Evolutionary conservation across 1,139 yeast species (phyloP).

Genomic region (Magnusiomyces ingens): DNA sequence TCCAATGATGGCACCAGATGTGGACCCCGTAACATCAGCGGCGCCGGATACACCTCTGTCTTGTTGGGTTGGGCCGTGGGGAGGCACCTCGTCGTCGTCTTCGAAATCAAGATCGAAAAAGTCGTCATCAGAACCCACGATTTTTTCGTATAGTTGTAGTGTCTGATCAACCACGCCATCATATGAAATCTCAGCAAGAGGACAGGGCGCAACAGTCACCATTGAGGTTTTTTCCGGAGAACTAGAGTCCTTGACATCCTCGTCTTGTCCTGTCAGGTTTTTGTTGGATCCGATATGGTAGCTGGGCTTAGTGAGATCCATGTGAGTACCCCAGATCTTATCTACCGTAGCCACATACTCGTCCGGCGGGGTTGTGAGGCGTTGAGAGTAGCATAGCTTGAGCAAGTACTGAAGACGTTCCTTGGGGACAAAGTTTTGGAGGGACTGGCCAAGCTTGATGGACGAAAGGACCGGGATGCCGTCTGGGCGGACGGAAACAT

Average conservation of each 20-base stretch:
- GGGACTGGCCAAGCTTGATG: slow-evolving; percentile 76
- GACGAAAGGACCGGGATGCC: slow-evolving; percentile 72
- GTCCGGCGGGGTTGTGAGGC: background rate
- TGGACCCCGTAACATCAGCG: background rate
- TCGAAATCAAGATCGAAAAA: slow-evolving; percentile 94
- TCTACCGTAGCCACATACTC: slow-evolving; percentile 17
- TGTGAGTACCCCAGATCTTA: background rate
- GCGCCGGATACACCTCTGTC: background rate
- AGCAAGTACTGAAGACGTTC: slow-evolving; percentile 71
- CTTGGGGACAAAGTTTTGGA: slow-evolving; percentile 76
- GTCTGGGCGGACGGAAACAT: slow-evolving; percentile 46
- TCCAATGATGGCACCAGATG: background rate
- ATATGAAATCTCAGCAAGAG: slow-evolving; percentile 78
- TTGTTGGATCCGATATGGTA: background rate
- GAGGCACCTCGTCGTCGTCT: slow-evolving; percentile 64
- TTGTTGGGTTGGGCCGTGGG: slow-evolving; percentile 12
- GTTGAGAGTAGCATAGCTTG: slow-evolving; percentile 74
- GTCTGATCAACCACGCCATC: slow-evolving; percentile 86
- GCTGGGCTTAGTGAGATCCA: background rate
- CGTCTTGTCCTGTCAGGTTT: background rate
- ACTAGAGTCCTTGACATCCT: slow-evolving; percentile 39
- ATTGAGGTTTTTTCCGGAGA: slow-evolving; percentile 25
- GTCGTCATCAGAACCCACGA: slow-evolving; percentile 91
- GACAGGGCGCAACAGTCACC: slow-evolving; percentile 37
- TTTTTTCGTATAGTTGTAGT: slow-evolving; percentile 60